Conservation (phyloP, 495 filamentous ascomycete species). For the Podospora pseudoanserina region DNA sequence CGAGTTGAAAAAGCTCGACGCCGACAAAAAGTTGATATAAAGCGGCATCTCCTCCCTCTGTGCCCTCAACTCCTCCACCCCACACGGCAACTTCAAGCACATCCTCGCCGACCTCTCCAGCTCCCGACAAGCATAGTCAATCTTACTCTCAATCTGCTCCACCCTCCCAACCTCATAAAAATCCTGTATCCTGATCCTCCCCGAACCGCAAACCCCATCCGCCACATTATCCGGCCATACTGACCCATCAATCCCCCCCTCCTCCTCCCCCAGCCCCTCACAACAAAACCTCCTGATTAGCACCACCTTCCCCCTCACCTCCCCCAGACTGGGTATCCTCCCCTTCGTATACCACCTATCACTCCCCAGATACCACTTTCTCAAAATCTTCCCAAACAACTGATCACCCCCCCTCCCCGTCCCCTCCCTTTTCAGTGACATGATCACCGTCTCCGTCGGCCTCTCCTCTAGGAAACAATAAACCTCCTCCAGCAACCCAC, state of each 20-base stretch:
- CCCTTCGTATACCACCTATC: constrained; percentile 73
- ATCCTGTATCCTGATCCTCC: constrained; percentile 81
- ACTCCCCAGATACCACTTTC: constrained; percentile 72
- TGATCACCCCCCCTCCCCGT: constrained; percentile 74
- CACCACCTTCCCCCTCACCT: constrained; percentile 77
- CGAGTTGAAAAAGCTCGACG: constrained; percentile 87
- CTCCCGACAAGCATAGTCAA: constrained; percentile 66
- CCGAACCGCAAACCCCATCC: constrained; percentile 66
- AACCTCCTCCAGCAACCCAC: constrained; percentile 62
- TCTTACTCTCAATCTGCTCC: constrained; percentile 75
- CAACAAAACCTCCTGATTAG: constrained; percentile 78
- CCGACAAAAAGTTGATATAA: constrained; percentile 87
- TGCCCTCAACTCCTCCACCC: neutral
- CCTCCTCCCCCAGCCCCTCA: constrained; percentile 55
- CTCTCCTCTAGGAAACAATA: constrained; percentile 72
- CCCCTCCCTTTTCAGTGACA: constrained; percentile 90
- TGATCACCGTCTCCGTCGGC: constrained; percentile 76
- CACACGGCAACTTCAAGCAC: constrained; percentile 19
- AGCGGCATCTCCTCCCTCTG: constrained; percentile 54
- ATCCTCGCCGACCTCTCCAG: constrained; percentile 64
- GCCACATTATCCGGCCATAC: constrained; percentile 88
- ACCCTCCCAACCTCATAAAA: constrained; percentile 85
- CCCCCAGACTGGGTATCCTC: constrained; percentile 75
- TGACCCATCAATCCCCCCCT: constrained; percentile 79
- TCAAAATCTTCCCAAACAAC: constrained; percentile 67